These are phyloP conservation scores for Cercospora brassicicola DNA, from an alignment of 2,329 filamentous ascomycete genomes.

Conservation along the genomic window DNA sequence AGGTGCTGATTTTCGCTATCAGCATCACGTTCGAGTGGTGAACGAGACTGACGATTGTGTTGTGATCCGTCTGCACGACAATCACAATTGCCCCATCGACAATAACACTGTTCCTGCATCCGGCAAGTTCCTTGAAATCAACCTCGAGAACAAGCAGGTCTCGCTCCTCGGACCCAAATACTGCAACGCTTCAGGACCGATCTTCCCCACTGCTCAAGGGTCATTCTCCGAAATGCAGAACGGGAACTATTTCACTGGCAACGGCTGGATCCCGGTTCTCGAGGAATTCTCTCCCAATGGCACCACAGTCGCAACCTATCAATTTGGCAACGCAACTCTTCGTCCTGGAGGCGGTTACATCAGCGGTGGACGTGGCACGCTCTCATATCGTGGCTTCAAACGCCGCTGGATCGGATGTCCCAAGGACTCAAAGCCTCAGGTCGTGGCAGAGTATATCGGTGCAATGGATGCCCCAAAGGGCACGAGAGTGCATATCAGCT, in stretches of 20 bases:
- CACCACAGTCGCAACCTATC: constrained; percentile 15
- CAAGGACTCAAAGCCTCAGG: constrained; percentile 9
- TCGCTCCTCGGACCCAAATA: constrained; percentile 16
- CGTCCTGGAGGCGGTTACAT: constrained; percentile 15
- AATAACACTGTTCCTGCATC: constrained; percentile 23
- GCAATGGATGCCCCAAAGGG: neutral
- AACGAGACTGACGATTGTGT: constrained; percentile 5
- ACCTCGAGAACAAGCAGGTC: constrained; percentile 17
- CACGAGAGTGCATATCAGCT: constrained; percentile 50
- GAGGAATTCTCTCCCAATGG: constrained; percentile 26
- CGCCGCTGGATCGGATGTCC: constrained; percentile 28
- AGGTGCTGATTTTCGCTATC: constrained; percentile 26
- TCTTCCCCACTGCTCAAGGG: constrained; percentile 27
- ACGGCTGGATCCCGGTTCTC: constrained; percentile 27
- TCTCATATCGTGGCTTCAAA: constrained; percentile 28
- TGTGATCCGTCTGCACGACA: constrained; percentile 22
- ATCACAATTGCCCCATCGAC: constrained; percentile 28
- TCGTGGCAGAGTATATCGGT: constrained; percentile 14
- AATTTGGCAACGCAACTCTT: constrained; percentile 25
- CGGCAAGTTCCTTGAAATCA: constrained; percentile 24
- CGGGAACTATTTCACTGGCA: constrained; percentile 22
- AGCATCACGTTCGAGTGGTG: constrained; percentile 26
- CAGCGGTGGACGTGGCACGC: constrained; percentile 9
- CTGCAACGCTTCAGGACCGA: constrained; percentile 17
- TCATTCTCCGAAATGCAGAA: constrained; percentile 16